phyloP scores from a whole-genome alignment of 23 red algal species.

The Gracilaria vermiculophylla region DNA sequence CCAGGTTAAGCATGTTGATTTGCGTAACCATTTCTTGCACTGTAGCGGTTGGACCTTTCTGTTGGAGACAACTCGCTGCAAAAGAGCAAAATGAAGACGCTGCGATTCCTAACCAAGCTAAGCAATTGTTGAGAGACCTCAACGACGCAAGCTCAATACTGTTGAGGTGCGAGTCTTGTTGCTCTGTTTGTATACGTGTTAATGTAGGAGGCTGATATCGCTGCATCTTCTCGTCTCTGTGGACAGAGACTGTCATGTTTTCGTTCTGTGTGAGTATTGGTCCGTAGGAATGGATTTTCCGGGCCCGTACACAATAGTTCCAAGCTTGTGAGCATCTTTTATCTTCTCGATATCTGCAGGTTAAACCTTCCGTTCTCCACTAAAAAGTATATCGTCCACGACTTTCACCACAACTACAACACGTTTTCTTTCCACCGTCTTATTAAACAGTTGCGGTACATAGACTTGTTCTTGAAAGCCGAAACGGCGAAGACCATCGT shows the following conservation, averaged over 20 bases:
- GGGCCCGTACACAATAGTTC: conserved; percentile 36
- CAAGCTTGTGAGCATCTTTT: background rate
- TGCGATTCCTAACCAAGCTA: too few species aligned
- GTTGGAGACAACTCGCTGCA: too few species aligned
- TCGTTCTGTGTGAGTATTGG: background rate
- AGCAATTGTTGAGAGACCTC: too few species aligned
- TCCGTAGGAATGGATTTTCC: conserved; percentile 3
- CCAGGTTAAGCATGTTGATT: too few species aligned
- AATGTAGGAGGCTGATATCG: too few species aligned
- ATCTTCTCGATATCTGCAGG: background rate
- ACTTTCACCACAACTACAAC: background rate
- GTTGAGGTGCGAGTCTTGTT: too few species aligned
- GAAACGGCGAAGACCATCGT: background rate
- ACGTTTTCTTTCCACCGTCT: background rate
- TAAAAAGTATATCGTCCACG: conserved; percentile 48
- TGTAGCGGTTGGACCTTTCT: too few species aligned
- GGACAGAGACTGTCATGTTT: background rate
- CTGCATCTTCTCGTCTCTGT: background rate
- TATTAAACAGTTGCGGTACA: conserved; percentile 52
- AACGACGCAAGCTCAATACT: too few species aligned
- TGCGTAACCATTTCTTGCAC: too few species aligned
- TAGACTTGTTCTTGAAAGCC: conserved; percentile 1
- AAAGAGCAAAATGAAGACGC: too few species aligned
- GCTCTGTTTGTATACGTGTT: too few species aligned
- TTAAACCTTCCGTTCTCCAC: background rate